These are phyloP conservation scores for Daldinia eschscholtzii DNA, from an alignment of 2,329 filamentous ascomycete genomes.

Conservation along the genomic window DNA sequence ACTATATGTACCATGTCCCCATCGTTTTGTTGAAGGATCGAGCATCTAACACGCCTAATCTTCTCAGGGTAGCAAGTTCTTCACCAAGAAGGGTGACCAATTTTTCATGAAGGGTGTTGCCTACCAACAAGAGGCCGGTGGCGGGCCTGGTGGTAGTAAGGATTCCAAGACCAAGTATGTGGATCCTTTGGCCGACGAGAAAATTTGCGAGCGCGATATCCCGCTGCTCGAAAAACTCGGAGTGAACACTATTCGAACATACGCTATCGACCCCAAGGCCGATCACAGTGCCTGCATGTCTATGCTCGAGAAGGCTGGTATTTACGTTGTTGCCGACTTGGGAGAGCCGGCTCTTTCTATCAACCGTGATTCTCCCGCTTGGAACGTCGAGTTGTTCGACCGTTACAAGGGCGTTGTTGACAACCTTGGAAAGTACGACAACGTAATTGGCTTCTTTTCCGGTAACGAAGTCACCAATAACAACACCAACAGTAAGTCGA, in stretches of 20 bases:
- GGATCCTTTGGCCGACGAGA: slow-evolving; percentile 76
- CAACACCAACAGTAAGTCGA: slow-evolving; percentile 70
- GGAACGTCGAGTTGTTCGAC: slow-evolving; percentile 76
- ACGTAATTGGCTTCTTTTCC: slow-evolving; percentile 85
- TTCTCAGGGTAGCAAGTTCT: slow-evolving; percentile 65
- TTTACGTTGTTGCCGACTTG: slow-evolving; percentile 83
- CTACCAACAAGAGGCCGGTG: slow-evolving; percentile 75
- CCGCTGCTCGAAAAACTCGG: slow-evolving; percentile 73
- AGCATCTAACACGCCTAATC: slow-evolving; percentile 17
- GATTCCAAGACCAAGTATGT: slow-evolving; percentile 63
- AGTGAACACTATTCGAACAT: slow-evolving; percentile 83
- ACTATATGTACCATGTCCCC: background rate
- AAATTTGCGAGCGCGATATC: slow-evolving; percentile 76
- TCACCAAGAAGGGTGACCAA: slow-evolving; percentile 70
- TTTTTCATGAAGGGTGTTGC: slow-evolving; percentile 79
- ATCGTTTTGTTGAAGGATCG: background rate
- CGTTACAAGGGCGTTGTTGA: slow-evolving; percentile 81
- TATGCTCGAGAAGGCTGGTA: slow-evolving; percentile 75
- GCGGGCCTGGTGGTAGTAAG: slow-evolving; percentile 57
- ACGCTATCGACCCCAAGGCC: slow-evolving; percentile 76
- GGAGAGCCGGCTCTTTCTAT: slow-evolving; percentile 78
- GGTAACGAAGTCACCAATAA: slow-evolving; percentile 86
- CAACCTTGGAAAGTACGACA: slow-evolving; percentile 75
- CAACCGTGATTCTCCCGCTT: slow-evolving; percentile 74
- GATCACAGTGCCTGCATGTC: slow-evolving; percentile 80